Evolutionary conservation across 495 filamentous ascomycete species (phyloP), one percentile per base, ranked within the genome.

Genomic region (Talaromyces ruber): DNA sequence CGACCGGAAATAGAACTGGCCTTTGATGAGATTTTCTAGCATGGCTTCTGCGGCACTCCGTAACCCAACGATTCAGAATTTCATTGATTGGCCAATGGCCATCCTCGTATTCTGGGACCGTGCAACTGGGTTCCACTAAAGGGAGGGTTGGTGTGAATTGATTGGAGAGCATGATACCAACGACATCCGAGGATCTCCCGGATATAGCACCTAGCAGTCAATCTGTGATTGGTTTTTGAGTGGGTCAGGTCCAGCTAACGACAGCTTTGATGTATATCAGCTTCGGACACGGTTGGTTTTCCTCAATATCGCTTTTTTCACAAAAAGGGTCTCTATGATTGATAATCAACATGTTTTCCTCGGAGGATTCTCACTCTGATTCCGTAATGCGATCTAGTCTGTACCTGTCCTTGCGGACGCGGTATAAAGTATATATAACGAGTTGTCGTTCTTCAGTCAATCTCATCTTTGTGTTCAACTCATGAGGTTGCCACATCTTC

Each of bases 51-150:
- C 24, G 53, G 22, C 7, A 56, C 22, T 56, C 53, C 14, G 26
- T 25, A 26, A 29, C 16, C 26, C 26, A 56, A 56, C 53, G 14
- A 12, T 25, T 8, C 24, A 25, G 53, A 21, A 0, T 25, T 56
- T 14, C 32, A 12, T 59, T 59, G 37, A 59, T 59, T 59, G 37
- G 57, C 22, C 30, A 59, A 47, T 59, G 37, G 57, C 22, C 30
- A 47, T 43, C 24, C 14, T 59, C 21, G 57, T 28, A 4, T 58
- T n/a, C 1, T 14, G 37, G 21, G 29, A 34, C 30, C 30, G 54
- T 32, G 30, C 25, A 58, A 58, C 18, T 39, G 55, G 29, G 57
- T 45, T 59, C 57, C 57, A 22, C 57, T 59, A 21, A 45, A 5
- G 32, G 53, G 22, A 25, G 26, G 53, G 53, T 28, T 6, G 53